Evolutionary conservation across 345 rosid genomes (phyloP).

Genomic region (Alliaria petiolata): DNA sequence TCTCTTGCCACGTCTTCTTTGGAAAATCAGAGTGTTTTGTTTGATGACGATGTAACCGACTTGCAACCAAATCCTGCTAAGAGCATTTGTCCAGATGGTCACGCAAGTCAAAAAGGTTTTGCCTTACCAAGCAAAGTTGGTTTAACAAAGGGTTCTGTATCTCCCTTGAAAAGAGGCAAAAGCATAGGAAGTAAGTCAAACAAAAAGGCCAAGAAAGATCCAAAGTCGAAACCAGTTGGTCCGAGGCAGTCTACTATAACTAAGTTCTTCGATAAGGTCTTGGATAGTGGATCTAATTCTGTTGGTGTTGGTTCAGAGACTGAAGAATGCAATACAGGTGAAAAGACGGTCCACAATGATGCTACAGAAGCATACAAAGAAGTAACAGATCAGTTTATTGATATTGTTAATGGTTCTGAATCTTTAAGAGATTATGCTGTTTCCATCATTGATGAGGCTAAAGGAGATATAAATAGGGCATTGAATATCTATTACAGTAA

Average conservation of each 20-base stretch:
- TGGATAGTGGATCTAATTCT: constrained; percentile 37
- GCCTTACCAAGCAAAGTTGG: constrained; percentile 36
- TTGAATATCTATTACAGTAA: constrained; percentile 59
- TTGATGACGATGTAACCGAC: constrained; percentile 28
- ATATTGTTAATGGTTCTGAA: constrained; percentile 56
- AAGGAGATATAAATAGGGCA: constrained; percentile 71
- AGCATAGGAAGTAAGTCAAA: constrained; percentile 36
- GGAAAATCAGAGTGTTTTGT: constrained; percentile 17
- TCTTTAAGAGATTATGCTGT: constrained; percentile 60
- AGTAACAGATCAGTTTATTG: constrained; percentile 57
- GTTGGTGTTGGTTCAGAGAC: constrained; percentile 24
- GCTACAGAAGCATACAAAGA: constrained; percentile 32
- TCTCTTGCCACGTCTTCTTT: constrained; percentile 30
- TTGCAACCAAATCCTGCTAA: constrained; percentile 30
- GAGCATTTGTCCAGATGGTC: constrained; percentile 28
- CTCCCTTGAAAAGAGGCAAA: constrained; percentile 58
- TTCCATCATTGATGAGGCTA: constrained; percentile 51
- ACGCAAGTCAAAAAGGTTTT: constrained; percentile 28
- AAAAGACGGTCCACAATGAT: constrained; percentile 26
- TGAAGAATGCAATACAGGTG: constrained; percentile 36
- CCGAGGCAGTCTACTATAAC: constrained; percentile 68
- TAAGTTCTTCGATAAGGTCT: constrained; percentile 56
- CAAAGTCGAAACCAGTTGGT: constrained; percentile 46
- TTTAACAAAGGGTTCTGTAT: constrained; percentile 30
- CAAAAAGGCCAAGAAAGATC: constrained; percentile 53